phyloP scores from a whole-genome alignment of 2,329 filamentous ascomycete species.

The Aspergillus brunneoviolaceus region DNA sequence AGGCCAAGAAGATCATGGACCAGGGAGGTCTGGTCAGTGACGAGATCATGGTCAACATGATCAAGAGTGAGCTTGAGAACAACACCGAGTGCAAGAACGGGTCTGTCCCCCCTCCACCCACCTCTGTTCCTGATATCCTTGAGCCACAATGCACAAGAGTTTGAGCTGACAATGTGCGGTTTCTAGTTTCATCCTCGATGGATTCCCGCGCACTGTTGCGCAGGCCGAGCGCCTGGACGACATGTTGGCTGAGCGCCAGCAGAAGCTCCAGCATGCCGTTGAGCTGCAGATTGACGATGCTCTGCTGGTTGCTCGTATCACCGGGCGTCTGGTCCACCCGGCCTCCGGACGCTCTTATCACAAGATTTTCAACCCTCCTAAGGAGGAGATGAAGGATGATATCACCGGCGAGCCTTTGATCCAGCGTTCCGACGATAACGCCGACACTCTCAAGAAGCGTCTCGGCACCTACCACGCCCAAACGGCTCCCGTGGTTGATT shows the following conservation, averaged over 20 bases:
- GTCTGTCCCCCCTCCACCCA: constrained; percentile 53
- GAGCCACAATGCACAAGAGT: neutral
- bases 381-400: constrained; percentile 91
- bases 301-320: constrained; percentile 92
- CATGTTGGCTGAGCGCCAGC: constrained; percentile 77
- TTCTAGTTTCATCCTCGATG: constrained; percentile 92
- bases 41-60: constrained; percentile 99
- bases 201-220: constrained; percentile 93
- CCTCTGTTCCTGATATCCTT: constrained; percentile 17
- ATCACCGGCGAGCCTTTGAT: constrained; percentile 94
- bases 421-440: constrained; percentile 96
- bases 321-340: constrained; percentile 91
- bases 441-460: constrained; percentile 91
- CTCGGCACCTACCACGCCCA: constrained; percentile 90
- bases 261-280: constrained; percentile 89
- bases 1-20: constrained; percentile 99
- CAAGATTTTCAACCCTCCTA: constrained; percentile 98
- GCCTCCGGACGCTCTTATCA: constrained; percentile 96
- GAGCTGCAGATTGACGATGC: constrained; percentile 96
- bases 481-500: constrained; percentile 86
- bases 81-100: constrained; percentile 97
- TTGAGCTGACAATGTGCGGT: constrained; percentile 13
- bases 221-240: constrained; percentile 92
- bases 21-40: constrained; percentile 95
- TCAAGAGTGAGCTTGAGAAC: constrained; percentile 91